phyloP scores from a whole-genome alignment of 1,284 basidiomycete genomes.

The Malassezia arunalokei region DNA sequence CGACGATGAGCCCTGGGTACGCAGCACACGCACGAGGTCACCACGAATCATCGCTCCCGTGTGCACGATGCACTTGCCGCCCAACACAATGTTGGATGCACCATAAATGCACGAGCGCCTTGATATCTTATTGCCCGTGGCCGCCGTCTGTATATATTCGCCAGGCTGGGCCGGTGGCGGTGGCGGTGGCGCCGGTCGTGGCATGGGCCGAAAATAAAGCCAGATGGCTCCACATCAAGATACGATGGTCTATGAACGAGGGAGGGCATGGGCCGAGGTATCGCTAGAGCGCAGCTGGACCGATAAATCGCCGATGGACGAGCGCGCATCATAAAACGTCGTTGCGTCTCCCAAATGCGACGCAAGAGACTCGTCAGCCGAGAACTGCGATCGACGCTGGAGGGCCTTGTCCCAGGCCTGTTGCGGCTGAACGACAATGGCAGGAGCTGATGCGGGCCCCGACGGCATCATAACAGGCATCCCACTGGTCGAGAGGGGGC shows the following conservation, averaged over 20 bases:
- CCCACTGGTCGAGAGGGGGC: too few relatives aligned
- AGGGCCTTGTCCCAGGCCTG: too few relatives aligned
- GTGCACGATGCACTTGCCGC: conserved; percentile 91
- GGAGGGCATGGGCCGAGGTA: not conserved
- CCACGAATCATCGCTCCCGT: conserved; percentile 75
- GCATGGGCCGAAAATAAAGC: not conserved
- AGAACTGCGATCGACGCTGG: too few relatives aligned
- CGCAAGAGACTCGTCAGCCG: not conserved
- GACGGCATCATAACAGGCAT: too few relatives aligned
- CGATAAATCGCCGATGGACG: not conserved
- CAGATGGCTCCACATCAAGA: not conserved
- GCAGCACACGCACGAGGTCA: conserved; percentile 53
- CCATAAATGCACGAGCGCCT: conserved; percentile 83
- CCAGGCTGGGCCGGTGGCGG: conserved; percentile 1
- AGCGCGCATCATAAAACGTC: conserved; percentile 7
- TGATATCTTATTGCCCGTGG: conserved; percentile 84
- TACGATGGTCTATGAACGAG: not conserved
- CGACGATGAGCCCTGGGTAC: not conserved
- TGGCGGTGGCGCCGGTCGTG: not conserved
- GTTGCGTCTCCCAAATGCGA: not conserved
- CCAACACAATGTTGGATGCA: conserved; percentile 89
- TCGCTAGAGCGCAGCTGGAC: not conserved
- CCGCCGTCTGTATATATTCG: conserved; percentile 46
- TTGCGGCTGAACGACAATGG: too few relatives aligned
- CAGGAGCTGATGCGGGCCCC: too few relatives aligned